A percentile compares a stretch with the other conserved stretches of the same genome.
Evolutionary conservation across 1,284 basidiomycete genomes (phyloP).

Genomic region (Malassezia obtusa): DNA sequence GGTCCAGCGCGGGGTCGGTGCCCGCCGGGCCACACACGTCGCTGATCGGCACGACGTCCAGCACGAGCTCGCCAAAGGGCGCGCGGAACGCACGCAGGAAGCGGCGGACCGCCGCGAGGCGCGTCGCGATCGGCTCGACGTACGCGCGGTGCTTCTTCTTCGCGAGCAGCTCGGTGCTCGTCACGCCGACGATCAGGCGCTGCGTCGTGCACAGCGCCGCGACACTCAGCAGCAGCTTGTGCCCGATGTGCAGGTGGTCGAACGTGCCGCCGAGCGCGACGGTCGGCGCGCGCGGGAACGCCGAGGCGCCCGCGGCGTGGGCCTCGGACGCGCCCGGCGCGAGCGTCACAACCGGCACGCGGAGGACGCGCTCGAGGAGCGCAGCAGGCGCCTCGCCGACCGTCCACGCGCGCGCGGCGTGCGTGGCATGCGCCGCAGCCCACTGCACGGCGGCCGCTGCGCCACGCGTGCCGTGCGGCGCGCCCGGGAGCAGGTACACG

Average conservation of each 20-base stretch:
- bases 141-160: conserved; percentile 65
- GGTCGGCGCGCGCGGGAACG: background rate
- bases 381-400: background rate
- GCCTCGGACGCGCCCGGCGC: background rate
- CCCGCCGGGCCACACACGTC: conserved; percentile 44
- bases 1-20: conserved; percentile 28
- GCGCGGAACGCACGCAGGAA: conserved; percentile 30
- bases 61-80: conserved; percentile 18
- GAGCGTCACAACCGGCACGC: background rate
- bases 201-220: conserved; percentile 66
- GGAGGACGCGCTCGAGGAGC: background rate
- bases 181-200: conserved; percentile 78
- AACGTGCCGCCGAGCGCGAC: conserved; percentile 67
- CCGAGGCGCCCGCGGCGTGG: background rate
- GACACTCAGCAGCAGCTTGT: conserved; percentile 92
- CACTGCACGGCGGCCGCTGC: background rate
- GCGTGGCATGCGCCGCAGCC: background rate
- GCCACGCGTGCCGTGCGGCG: background rate
- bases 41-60: conserved; percentile 29
- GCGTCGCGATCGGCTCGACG: conserved; percentile 58
- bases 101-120: conserved; percentile 28
- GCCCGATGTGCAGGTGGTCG: conserved; percentile 92
- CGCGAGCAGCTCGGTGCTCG: conserved; percentile 64
- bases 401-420: background rate
- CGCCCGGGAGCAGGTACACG: conserved; percentile 24